Evolutionary conservation across 345 rosid species (phyloP).

Genomic region (Citrus maxima): DNA sequence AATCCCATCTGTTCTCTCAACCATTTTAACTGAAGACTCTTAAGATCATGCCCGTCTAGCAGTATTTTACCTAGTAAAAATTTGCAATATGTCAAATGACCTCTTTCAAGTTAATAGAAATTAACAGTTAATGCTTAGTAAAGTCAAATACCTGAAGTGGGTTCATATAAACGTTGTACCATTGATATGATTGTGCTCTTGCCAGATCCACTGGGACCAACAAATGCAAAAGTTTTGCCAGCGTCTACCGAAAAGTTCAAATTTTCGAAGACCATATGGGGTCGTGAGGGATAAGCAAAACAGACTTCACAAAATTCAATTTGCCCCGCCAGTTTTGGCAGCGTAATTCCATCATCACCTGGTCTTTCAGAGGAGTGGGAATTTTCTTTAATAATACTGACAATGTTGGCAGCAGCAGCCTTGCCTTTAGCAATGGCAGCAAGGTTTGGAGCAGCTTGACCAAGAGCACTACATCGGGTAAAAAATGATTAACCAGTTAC

Average conservation of each 20-base stretch:
- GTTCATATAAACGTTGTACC: conserved; percentile 87
- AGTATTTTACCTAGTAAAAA: conserved; percentile 49
- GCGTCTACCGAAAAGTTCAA: conserved; percentile 61
- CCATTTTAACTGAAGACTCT: conserved; percentile 60
- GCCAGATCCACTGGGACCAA: conserved; percentile 93
- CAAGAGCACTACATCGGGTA: conserved; percentile 47
- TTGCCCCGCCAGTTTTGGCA: conserved; percentile 47
- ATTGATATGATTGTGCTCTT: conserved; percentile 81
- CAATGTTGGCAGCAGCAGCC: conserved; percentile 64
- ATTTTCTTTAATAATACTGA: conserved; percentile 42
- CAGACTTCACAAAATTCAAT: conserved; percentile 57
- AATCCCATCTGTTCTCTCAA: conserved; percentile 82
- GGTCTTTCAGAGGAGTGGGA: conserved; percentile 22
- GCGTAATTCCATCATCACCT: conserved; percentile 27
- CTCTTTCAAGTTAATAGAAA: not conserved
- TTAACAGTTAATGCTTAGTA: not conserved
- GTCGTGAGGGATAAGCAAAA: conserved; percentile 72
- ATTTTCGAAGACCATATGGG: conserved; percentile 54
- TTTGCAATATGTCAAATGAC: conserved; percentile 1
- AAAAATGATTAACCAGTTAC: not conserved
- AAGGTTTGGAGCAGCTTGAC: conserved; percentile 78
- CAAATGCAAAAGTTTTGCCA: conserved; percentile 66
- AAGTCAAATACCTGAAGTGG: conserved; percentile 50
- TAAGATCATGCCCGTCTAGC: conserved; percentile 67
- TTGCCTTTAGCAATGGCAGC: conserved; percentile 73